These are phyloP conservation scores for Colletotrichum sp. DNA, from an alignment of 2,329 filamentous ascomycete species.

Conservation along the genomic window DNA sequence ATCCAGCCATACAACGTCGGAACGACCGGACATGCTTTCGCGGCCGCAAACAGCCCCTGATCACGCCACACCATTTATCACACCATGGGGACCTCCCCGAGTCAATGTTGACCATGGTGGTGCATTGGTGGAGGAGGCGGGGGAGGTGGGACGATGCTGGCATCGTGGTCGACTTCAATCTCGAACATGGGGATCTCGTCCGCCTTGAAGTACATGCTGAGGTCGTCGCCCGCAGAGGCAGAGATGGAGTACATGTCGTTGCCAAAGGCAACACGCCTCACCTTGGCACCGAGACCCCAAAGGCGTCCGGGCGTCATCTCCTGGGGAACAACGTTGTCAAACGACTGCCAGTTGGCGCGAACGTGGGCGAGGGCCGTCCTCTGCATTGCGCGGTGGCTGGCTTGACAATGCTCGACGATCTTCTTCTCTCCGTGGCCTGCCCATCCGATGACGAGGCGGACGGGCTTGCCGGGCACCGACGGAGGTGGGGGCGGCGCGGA, in stretches of 20 bases:
- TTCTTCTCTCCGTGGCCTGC: constrained; percentile 31
- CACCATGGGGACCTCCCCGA: background rate
- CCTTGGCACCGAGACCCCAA: constrained; percentile 13
- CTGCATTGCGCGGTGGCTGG: constrained; percentile 6
- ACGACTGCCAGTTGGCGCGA: constrained; percentile 15
- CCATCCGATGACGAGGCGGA: constrained; percentile 32
- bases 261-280: constrained; percentile 12
- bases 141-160: background rate
- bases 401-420: constrained; percentile 29
- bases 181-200: constrained; percentile 17
- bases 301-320: constrained; percentile 12
- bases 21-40: background rate
- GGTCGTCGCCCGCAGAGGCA: background rate
- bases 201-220: constrained; percentile 17
- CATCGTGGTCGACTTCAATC: constrained; percentile 15
- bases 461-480: constrained; percentile 18
- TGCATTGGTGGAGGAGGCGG: constrained; percentile 5
- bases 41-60: background rate
- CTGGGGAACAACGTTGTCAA: constrained; percentile 10
- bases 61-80: background rate
- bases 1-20: background rate
- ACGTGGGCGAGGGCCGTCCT: constrained; percentile 21
- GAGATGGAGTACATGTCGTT: constrained; percentile 20
- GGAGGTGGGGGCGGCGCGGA: background rate
- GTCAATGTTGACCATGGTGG: background rate